Base-by-base conservation (phyloP, 2,329 filamentous ascomycete genomes). In the Chalara sp. region DNA sequence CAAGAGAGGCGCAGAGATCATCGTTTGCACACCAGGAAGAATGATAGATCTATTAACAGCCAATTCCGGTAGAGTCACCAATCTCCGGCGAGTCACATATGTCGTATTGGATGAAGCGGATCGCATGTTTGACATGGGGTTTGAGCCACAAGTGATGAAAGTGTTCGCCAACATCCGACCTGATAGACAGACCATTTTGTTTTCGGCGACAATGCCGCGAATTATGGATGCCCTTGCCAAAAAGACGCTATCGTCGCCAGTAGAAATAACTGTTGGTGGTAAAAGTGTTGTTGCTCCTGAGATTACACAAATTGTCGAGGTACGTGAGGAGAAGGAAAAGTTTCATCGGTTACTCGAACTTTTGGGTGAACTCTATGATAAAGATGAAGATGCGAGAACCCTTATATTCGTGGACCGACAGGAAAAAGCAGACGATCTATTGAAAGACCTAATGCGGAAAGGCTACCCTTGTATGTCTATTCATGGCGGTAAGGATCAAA, bases 121-220 rank as follows among this genome's bases (percentile, higher is more conserved):
- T 69, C 86, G 93, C 55, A 97, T 99, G 93, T 96, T 97, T 66
- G 93, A 99, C 67, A 97, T 99, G 93, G 93, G 93, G 11, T 99
- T 99, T 64, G 92, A 96, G 70, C 92, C 93, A 2, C 93, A 99
- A 68, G 91, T 99, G 49, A 93, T 93, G 82, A 96, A 95, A 69
- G 93, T 99, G 52, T 84, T 97, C 65, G 83, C 83, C 58, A 96
- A 93, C 63, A 87, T 96, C 66, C 85, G 93, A 45, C 91, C 93
- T 1, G 88, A 96, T 66, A 84, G 88, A 47, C 93, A 99, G 66
- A 96, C 90, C 0, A 90, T 97, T 47, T 77, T 97, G 29, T 99
- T 97, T 68, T 97, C 93, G 0, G 93, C 93, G 4, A 99, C 93
- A 0, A 96, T 97, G 76, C 93, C 93, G 21, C 83, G 87, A 44